These are phyloP conservation scores for Solanum ossicruentum DNA, from an alignment of 257 asterid genomes.

Conservation along the genomic window DNA sequence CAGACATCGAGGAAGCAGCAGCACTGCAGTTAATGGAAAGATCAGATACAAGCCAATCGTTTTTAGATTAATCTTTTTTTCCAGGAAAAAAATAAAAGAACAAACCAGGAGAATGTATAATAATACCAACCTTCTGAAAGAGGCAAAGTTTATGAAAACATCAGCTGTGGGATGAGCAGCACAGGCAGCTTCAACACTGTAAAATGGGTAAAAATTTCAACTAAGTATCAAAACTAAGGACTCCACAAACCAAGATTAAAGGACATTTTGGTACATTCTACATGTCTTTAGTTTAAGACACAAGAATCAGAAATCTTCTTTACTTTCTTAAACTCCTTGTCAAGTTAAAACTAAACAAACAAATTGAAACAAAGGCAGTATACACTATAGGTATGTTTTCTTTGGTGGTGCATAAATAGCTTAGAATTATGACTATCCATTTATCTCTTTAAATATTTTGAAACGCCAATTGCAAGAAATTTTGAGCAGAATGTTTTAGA, in stretches of 20 bases:
- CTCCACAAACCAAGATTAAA: background rate
- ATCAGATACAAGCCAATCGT: background rate
- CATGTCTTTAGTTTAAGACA: background rate
- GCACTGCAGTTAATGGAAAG: conserved; percentile 46
- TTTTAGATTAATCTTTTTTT: background rate
- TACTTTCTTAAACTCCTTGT: background rate
- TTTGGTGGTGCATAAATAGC: background rate
- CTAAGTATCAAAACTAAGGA: background rate
- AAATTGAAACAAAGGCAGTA: background rate
- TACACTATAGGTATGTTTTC: background rate
- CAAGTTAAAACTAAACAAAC: background rate
- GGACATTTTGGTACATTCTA: background rate
- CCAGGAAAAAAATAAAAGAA: background rate
- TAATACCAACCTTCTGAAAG: conserved; percentile 77
- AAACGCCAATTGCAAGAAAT: background rate
- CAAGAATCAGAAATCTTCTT: background rate
- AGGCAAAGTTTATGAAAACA: conserved; percentile 97
- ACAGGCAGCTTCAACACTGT: conserved; percentile 95
- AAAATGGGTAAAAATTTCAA: background rate
- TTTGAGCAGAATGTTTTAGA: background rate
- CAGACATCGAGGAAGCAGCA: conserved; percentile 94
- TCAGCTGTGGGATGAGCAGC: conserved; percentile 98
- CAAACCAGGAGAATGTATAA: background rate
- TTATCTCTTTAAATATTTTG: background rate
- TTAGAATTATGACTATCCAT: background rate